Base-by-base conservation (phyloP, 139 green algal species). In the Tetradesmus obliquus region DNA sequence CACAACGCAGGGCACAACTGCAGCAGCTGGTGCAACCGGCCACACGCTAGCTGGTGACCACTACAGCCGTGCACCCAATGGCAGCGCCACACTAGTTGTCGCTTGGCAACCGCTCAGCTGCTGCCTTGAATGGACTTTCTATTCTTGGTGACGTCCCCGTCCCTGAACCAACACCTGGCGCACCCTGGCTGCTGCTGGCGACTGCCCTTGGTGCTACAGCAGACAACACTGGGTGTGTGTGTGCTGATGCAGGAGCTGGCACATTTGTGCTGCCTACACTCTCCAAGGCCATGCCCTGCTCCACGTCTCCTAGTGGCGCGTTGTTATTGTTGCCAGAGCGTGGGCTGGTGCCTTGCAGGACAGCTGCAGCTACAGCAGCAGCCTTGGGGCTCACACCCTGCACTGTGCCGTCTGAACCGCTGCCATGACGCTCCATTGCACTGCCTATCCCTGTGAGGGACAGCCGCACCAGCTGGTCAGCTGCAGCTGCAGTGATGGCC, bases 401-500 rank as follows among this genome's bases (percentile, higher is more conserved):
- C 24, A 53, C 24, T 5, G 13, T n/a, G 20, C 76, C n/a, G 3
- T 82, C 24, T 53, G n/a, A 19, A 1, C 24, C 76, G 6, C 22
- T 13, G 15, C 24, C 76, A 82, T 82, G 15, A 0, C 6, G 24
- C 24, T 20, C 7, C 6, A n/a, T 51, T 10, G n/a, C 76, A 19
- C 76, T 55, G n/a, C 57, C 87, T 5, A 76, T 62, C 1, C 32
- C 76, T 24, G 72, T 55, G 10, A 91, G 24, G 2, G 88, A 86
- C 13, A 91, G n/a, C 1, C 74, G 55, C 22, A 87, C 88, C 76
- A 91, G 66, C 3, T 76, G 72, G 81, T 91, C 88, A 24, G 79
- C 76, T 71, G 79, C 32, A 22, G 76, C 72, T 66, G 55, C 55
- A 81, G 55, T 57, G 54, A 86, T 66, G 55, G 62, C 12, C 1